phyloP scores from a whole-genome alignment of 140 eudicot species.

The Anethum foeniculum region DNA sequence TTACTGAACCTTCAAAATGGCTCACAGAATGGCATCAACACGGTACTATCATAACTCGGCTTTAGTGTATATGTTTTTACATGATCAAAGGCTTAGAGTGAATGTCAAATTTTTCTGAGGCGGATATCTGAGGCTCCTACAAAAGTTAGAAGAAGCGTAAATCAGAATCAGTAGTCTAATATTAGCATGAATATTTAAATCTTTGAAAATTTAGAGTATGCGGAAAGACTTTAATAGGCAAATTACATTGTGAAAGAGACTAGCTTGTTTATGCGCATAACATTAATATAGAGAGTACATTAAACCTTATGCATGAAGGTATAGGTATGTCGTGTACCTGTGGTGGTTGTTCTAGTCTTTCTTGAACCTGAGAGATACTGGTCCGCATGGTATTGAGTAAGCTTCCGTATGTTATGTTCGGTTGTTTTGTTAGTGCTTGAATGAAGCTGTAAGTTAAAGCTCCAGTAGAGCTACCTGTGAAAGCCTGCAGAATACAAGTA shows the following conservation, averaged over 20 bases:
- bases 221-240: neutral
- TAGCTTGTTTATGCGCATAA: neutral
- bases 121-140: constrained; percentile 53
- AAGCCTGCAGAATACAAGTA: neutral
- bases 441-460: constrained; percentile 9
- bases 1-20: neutral
- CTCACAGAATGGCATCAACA: neutral
- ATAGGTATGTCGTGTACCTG: neutral
- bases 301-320: neutral
- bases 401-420: neutral
- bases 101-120: constrained; percentile 41
- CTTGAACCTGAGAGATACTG: neutral
- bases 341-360: neutral
- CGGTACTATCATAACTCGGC: neutral
- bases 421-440: neutral
- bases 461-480: neutral
- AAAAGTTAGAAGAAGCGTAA: neutral
- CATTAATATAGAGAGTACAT: neutral
- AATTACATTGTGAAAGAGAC: neutral
- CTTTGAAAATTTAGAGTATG: neutral
- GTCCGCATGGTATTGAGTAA: neutral
- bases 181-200: neutral
- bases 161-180: neutral
- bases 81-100: constrained; percentile 32
- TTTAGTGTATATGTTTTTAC: constrained; percentile 6